Evolutionary conservation across 768 basidiomycete species (phyloP).

Genomic region (Mycena epipterygia): DNA sequence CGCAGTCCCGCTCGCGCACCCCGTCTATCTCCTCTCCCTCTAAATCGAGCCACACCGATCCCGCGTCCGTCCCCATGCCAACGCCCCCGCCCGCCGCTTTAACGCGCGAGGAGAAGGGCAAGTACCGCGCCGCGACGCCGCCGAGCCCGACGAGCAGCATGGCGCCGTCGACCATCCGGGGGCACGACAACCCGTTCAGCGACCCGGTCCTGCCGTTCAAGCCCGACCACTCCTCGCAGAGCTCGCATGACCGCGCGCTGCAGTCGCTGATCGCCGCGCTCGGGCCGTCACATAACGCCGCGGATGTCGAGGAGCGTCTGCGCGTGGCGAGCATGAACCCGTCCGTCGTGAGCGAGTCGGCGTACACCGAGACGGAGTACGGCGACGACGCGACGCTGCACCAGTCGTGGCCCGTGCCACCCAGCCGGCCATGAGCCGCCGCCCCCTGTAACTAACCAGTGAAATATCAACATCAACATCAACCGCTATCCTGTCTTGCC

Average conservation of each 20-base stretch:
- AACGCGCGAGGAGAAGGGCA: constrained; percentile 54
- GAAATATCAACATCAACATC: constrained; percentile 6
- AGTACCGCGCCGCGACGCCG: constrained; percentile 46
- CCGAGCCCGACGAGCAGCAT: constrained; percentile 43
- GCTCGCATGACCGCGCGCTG: constrained; percentile 62
- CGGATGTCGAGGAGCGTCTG: constrained; percentile 62
- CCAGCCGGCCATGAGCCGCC: constrained; percentile 16
- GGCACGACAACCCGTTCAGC: constrained; percentile 50
- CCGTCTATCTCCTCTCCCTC: constrained; percentile 54
- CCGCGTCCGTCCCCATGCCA: constrained; percentile 40
- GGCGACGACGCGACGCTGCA: constrained; percentile 27
- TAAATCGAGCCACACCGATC: constrained; percentile 40
- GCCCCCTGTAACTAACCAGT: not conserved
- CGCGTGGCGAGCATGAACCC: constrained; percentile 56
- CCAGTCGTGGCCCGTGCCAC: constrained; percentile 36
- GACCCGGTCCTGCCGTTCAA: constrained; percentile 42
- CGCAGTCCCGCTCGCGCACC: constrained; percentile 35
- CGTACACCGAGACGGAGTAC: constrained; percentile 26
- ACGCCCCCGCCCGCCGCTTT: constrained; percentile 60
- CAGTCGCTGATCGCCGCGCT: constrained; percentile 79
- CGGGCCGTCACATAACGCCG: constrained; percentile 54
- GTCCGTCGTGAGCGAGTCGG: constrained; percentile 26
- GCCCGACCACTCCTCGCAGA: constrained; percentile 47
- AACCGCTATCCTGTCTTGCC: constrained; percentile 2
- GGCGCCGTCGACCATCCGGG: constrained; percentile 35